Conservation (phyloP, 306 rosid genomes). For the Styphnolobium japonicum region DNA sequence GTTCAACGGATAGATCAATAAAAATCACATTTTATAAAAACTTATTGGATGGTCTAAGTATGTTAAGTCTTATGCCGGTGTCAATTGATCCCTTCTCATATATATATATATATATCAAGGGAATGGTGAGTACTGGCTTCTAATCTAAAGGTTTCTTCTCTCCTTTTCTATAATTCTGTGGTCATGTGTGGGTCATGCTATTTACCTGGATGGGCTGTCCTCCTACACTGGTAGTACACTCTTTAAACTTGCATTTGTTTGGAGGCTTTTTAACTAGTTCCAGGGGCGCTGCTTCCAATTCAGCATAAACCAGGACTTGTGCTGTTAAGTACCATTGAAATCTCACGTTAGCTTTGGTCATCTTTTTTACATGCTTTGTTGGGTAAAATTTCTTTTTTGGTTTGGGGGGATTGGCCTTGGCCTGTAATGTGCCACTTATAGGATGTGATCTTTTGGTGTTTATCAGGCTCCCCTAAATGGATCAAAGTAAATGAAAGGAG, state of each 20-base stretch:
- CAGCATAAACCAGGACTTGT: not conserved
- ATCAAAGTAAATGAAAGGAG: slow-evolving; percentile 69
- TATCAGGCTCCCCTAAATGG: slow-evolving; percentile 64
- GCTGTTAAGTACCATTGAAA: not conserved
- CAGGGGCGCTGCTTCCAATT: not conserved
- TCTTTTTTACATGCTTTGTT: not conserved
- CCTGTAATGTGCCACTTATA: not conserved
- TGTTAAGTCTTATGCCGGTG: not conserved
- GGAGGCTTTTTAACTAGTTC: not conserved
- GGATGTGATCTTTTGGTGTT: slow-evolving; percentile 19
- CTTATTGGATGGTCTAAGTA: not conserved
- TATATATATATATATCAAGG: too few relatives aligned
- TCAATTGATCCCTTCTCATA: too few relatives aligned
- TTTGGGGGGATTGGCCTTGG: not conserved
- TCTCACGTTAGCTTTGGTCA: not conserved
- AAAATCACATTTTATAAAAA: not conserved
- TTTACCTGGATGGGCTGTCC: not conserved
- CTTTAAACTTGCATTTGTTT: not conserved
- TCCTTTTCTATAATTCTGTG: not conserved
- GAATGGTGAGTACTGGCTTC: not conserved
- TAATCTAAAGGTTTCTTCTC: not conserved
- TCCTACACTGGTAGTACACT: not conserved
- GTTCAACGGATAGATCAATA: not conserved
- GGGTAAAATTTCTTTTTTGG: not conserved
- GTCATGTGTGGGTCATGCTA: not conserved